Evolutionary conservation across 2,329 filamentous ascomycete genomes (phyloP), one percentile per base, ranked within the genome.

Genomic region (Alternaria brassicae): DNA sequence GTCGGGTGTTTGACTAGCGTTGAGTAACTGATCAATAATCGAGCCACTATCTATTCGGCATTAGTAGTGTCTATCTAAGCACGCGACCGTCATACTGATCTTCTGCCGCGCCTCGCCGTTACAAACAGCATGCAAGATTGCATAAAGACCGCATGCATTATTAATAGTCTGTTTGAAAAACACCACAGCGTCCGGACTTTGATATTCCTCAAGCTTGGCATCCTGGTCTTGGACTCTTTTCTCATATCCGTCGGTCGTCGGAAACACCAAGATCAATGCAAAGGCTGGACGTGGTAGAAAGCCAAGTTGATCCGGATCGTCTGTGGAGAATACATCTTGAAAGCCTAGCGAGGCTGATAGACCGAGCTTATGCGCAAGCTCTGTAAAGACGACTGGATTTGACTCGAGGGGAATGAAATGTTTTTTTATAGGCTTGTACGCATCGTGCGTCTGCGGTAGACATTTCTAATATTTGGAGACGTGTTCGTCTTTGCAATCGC

Each of bases 91-190:
- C 70, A 60, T 76, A 81, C 85, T 78, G 54, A 96, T 85, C 53
- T 89, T 85, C 3, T 80, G 79, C 56, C 85, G 81, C 1, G 91
- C 89, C 1, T 84, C 83, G 0, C 93, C 93, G 77, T 98, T 99
- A 44, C 85, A 84, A 0, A 92, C 86, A 17, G 89, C 91, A 75
- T 98, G 95, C 44, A 98, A 77, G 27, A 98, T 79, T 0, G 91
- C 95, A 82, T 97, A 97, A 42, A 97, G 81, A 0, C 94, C 94
- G 77, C 94, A 98, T 0, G 94, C 92, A 76, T 98, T 96, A 61
- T 91, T 86, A 70, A 98, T 97, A 0, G 93, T 98, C 81, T 98
- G 94, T 69, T 88, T 91, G 83, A 92, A 97, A 92, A 92, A 98
- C 4, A 96, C 73, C 0, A 96, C 90, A 1, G 89, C 88, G 71